These are phyloP conservation scores for Phytopythium delawarense DNA, from an alignment of 352 stramenopile genomes.

Conservation along the genomic window DNA sequence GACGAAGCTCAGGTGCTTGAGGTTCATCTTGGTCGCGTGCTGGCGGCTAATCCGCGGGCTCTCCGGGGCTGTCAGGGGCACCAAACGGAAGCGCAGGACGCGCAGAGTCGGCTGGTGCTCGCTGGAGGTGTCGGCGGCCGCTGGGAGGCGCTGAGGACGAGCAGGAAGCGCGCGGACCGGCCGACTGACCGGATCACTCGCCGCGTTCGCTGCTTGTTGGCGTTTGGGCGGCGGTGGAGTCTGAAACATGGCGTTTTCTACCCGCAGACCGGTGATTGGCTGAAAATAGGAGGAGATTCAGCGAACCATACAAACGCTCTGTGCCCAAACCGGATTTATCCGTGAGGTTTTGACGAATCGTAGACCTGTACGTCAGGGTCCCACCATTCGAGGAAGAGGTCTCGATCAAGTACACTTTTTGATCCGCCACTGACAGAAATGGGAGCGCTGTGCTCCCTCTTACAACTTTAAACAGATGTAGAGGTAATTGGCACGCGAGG, in stretches of 20 bases:
- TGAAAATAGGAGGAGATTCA: neutral
- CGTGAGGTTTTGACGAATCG: neutral
- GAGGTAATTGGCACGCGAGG: neutral
- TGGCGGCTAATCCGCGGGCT: neutral
- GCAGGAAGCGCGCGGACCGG: neutral
- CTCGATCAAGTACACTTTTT: neutral
- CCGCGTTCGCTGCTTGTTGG: neutral
- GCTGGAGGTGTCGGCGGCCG: neutral
- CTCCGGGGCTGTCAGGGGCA: neutral
- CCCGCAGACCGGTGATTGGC: neutral
- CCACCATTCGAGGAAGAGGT: neutral
- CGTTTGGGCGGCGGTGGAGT: neutral
- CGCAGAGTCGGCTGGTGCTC: neutral
- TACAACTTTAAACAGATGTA: neutral
- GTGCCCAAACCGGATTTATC: neutral
- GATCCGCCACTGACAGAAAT: neutral
- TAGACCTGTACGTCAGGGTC: neutral
- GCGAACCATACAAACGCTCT: neutral
- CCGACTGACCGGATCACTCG: neutral
- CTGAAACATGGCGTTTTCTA: conserved; percentile 3
- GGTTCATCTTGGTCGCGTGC: conserved; percentile 27
- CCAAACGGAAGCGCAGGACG: neutral
- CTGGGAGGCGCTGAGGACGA: neutral
- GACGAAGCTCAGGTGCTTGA: conserved; percentile 81
- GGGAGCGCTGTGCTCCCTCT: neutral